Evolutionary conservation across 495 filamentous ascomycete genomes (phyloP).

Genomic region (Aspergillus baeticus): DNA sequence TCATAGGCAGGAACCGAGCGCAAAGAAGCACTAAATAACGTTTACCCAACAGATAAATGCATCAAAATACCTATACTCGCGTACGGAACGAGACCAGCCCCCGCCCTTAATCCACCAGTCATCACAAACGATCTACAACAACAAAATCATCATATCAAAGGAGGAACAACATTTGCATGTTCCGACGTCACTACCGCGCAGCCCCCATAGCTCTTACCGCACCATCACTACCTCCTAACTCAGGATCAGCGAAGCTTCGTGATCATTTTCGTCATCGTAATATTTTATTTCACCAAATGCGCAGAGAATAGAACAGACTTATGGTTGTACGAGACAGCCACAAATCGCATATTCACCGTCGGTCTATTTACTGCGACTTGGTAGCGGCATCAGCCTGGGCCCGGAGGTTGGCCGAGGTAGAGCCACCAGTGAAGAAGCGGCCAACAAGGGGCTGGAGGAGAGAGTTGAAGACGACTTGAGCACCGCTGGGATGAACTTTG

Average conservation of each 20-base stretch:
- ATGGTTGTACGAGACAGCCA: constrained; percentile 8
- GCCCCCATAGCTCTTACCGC: background rate
- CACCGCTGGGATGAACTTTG: constrained; percentile 63
- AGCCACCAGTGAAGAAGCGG: constrained; percentile 79
- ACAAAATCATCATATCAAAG: constrained; percentile 19
- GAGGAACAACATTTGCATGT: constrained; percentile 3
- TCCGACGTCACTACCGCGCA: constrained; percentile 6
- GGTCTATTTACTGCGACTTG: constrained; percentile 45
- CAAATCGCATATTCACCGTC: constrained; percentile 2
- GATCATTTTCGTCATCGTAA: constrained; percentile 10
- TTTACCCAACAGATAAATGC: constrained; percentile 24
- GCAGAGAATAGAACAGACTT: constrained; percentile 12
- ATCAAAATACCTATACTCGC: constrained; percentile 20
- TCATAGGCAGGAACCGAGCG: constrained; percentile 4
- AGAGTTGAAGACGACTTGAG: constrained; percentile 93
- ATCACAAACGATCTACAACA: constrained; percentile 19
- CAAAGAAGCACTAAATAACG: constrained; percentile 13
- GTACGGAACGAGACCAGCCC: constrained; percentile 11
- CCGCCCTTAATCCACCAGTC: constrained; percentile 8
- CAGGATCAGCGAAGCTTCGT: constrained; percentile 8
- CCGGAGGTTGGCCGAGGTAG: constrained; percentile 84
- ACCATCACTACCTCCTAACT: constrained; percentile 1
- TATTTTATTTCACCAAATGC: constrained; percentile 9
- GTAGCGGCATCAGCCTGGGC: constrained; percentile 79
- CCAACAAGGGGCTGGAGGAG: constrained; percentile 88